Percentiles rank a stretch among this genome's conserved stretches.
Conservation (phyloP, 192 early-diverging fungal genomes). For the Linnemannia hyalina region DNA sequence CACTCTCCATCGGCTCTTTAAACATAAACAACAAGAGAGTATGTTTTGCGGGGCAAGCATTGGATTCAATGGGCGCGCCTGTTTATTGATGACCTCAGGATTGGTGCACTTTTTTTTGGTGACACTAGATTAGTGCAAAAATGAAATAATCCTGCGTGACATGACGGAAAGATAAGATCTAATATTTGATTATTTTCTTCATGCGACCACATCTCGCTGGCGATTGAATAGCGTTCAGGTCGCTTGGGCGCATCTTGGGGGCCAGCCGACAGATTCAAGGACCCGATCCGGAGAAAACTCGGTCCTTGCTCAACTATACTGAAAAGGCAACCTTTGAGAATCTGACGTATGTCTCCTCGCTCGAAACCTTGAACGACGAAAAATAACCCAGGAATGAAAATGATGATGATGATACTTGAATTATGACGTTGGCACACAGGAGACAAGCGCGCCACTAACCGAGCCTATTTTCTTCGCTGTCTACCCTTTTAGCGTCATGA, state of each 20-base stretch:
- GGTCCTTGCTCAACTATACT: conserved; percentile 34
- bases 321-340: conserved; percentile 44
- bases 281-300: conserved; percentile 38
- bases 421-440: not conserved
- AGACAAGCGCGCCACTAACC: not conserved
- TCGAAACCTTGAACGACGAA: too few species aligned
- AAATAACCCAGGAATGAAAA: not conserved
- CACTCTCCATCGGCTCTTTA: not conserved
- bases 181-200: not conserved
- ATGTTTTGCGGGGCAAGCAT: not conserved
- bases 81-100: not conserved
- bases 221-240: conserved; percentile 73
- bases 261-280: conserved; percentile 51
- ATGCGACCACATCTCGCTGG: not conserved
- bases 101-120: conserved; percentile 4
- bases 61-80: not conserved
- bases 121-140: not conserved
- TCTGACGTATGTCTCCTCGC: conserved; percentile 29
- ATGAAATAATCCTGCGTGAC: not conserved
- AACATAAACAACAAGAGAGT: not conserved
- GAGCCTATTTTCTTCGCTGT: not conserved
- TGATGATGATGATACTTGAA: not conserved
- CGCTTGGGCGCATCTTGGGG: conserved; percentile 69
- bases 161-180: conserved; percentile 10
- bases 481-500: conserved; percentile 69